Evolutionary conservation across 2,329 filamentous ascomycete genomes (phyloP).

Genomic region (Scedosporium apiospermum): DNA sequence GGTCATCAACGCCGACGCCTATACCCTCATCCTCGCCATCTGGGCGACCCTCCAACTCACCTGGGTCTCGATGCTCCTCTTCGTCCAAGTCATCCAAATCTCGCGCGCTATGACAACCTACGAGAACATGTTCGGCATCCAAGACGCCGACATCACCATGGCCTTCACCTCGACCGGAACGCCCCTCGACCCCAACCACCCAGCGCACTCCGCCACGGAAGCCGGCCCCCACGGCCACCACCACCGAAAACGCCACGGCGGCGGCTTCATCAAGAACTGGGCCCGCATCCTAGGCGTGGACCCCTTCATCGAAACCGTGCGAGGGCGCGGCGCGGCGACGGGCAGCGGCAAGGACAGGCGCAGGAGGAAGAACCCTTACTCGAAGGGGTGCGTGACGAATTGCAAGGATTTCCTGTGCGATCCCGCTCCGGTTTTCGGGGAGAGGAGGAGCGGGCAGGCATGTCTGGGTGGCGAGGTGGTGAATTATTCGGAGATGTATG

Average conservation of each 20-base stretch:
- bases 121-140: slow-evolving; percentile 85
- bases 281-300: slow-evolving; percentile 81
- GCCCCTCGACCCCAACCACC: slow-evolving; percentile 57
- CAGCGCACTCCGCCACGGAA: slow-evolving; percentile 44
- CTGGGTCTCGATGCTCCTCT: slow-evolving; percentile 95
- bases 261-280: slow-evolving; percentile 69
- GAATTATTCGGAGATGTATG: slow-evolving; percentile 86
- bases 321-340: slow-evolving; percentile 64
- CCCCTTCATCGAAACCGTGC: slow-evolving; percentile 86
- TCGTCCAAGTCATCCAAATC: slow-evolving; percentile 88
- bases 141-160: slow-evolving; percentile 54
- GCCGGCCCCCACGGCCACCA: slow-evolving; percentile 26
- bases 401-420: slow-evolving; percentile 98
- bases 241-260: slow-evolving; percentile 31
- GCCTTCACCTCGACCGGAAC: slow-evolving; percentile 72
- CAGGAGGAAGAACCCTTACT: slow-evolving; percentile 71
- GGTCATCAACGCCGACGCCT: slow-evolving; percentile 70
- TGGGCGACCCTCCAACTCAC: slow-evolving; percentile 81
- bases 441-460: slow-evolving; percentile 62
- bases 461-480: slow-evolving; percentile 69
- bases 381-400: slow-evolving; percentile 72
- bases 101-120: slow-evolving; percentile 90
- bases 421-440: slow-evolving; percentile 69
- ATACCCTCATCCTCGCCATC: slow-evolving; percentile 66
- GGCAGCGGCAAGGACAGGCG: slow-evolving; percentile 30